Conservation (phyloP, 2,329 filamentous ascomycete species). For the Trichoderma sp. region DNA sequence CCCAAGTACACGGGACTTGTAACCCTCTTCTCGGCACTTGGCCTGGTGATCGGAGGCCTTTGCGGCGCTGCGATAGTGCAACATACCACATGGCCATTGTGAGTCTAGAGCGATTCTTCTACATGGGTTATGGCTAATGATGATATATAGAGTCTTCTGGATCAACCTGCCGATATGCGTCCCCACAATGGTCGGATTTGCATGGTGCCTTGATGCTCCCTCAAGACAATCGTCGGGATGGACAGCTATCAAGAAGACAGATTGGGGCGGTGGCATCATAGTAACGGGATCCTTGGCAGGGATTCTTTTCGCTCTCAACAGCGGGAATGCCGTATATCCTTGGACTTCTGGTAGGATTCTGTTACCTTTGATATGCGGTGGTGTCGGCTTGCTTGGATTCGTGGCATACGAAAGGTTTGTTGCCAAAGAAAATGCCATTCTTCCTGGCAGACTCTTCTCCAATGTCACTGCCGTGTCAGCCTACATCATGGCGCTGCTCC, state of each 20-base stretch:
- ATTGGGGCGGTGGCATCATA: neutral
- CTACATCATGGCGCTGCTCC: neutral
- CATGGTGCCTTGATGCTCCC: neutral
- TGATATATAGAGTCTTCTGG: neutral
- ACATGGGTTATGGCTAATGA: constrained; percentile 21
- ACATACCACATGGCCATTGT: constrained; percentile 35
- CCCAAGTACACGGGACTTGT: constrained; percentile 38
- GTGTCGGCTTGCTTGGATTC: neutral
- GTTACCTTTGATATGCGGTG: neutral
- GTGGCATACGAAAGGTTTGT: neutral
- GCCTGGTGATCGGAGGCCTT: constrained; percentile 30
- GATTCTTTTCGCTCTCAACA: neutral
- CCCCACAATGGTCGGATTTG: neutral
- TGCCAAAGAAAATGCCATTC: neutral
- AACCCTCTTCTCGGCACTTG: constrained; percentile 32
- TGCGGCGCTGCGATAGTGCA: constrained; percentile 26
- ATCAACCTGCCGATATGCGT: neutral
- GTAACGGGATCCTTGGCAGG: neutral
- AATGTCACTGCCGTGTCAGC: neutral
- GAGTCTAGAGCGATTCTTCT: constrained; percentile 41
- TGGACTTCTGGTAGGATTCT: neutral
- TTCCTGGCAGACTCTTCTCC: neutral
- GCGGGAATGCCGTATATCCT: neutral
- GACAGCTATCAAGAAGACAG: neutral
- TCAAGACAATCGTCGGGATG: neutral